Base-by-base conservation (phyloP, 305 asterid species). In the Andrographis paniculata region DNA sequence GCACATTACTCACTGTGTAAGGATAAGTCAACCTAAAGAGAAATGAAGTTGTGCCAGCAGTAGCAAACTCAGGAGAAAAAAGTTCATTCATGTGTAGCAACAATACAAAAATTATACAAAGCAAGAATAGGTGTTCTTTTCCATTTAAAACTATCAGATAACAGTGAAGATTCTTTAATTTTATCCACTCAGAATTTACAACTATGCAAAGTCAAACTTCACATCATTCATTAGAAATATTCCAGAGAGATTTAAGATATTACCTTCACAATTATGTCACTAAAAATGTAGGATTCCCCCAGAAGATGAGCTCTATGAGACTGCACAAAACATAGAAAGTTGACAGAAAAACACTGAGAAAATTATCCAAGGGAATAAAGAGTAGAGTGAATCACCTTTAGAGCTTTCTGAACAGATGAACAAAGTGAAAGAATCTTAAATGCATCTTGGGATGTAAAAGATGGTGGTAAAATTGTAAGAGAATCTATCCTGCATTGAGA, bases 251-350 rank as follows among this genome's bases (percentile, higher is more conserved):
- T 47, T 38, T 20, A 61, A 28, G 53, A 52, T 50, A 45, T 56
- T 80, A 87, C 96, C 95, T 83, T 80, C 66, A 91, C 84, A 67
- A 86, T 81, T 23, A 77, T 65, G 56, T 66, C 75, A 64, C 96
- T 72, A 48, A 91, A 84, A 50, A 87, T 56, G 68, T 79, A 87
- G 41, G 94, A 77, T 40, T 91, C 99, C 63, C 94, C 95, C 68
- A 91, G 71, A 60, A 87, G 44, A 66, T 69, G 78, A 3, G 80
- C 95, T 74, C 76, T 75, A 62, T 70, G 62, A 33, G 95, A 73
- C 96, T 91, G 94, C 59, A 68, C 63, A 39, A 55, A 41, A 42
- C 2, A 33, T 33, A 13, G 4, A 33, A 9, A 33, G 8, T 33
- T 6, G n/a, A 33, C 8, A n/a, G 12, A 33, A 64, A 63, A 50